Base-by-base conservation (phyloP, 192 early-diverging fungal genomes). In the Backusella tarrabulga region DNA sequence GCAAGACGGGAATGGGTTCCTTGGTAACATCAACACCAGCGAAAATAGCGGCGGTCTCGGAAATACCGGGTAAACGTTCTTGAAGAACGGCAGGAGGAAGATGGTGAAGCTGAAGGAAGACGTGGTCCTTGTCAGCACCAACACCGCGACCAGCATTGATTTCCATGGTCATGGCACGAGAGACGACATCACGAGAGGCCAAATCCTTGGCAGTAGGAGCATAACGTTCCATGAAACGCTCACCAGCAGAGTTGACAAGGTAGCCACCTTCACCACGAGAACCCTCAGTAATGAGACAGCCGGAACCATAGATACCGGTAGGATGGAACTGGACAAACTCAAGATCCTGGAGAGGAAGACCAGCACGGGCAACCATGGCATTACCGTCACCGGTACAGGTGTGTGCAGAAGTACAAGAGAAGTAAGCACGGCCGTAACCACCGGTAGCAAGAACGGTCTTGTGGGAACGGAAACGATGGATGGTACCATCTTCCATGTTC, bases 291-390 rank as follows among this genome's bases (percentile, higher is more conserved):
- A 99, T 98, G 76, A 98, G 86, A 81, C 97, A 98, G 21, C 98
- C 98, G 71, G 97, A 94, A 74, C 97, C 97, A 85, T 99, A 99
- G 84, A 99, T 97, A 83, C 98, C 98, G 52, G 97, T 98, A 68
- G 98, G 98, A 84, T 99, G 98, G 92, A 99, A 99, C 87, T 99
- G 98, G 35, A 99, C 96, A 83, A 98, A 98, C 87, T 99, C 98
- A 71, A 99, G 86, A 85, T 99, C 98, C 89, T 99, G 98, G 73
- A 97, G 91, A 21, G 98, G 98, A 54, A 99, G 88, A 50, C 96
- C 96, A 15, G 97, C 96, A 78, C 98, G 94, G 70, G 96, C 92
- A 52, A 97, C 97, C 98, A 99, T 99, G 66, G 98, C 98, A 86
- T 97, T 98, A 78, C 98, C 98, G 81, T 99, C 98, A 83, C 98